Evolutionary conservation across 805 yeast genomes (phyloP).

Genomic region (Saturnispora serradocipensis): DNA sequence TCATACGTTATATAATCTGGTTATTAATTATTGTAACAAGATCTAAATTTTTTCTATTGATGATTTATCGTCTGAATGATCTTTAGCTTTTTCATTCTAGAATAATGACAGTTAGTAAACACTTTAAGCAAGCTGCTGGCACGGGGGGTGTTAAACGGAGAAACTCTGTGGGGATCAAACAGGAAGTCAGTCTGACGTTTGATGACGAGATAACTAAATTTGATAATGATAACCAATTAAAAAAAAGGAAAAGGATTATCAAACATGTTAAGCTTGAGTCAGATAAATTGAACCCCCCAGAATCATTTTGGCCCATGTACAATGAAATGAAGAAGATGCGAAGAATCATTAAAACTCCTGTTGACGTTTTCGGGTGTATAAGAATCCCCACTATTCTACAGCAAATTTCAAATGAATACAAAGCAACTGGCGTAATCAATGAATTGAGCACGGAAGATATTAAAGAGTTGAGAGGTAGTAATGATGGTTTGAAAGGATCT

Average conservation of each 20-base stretch:
- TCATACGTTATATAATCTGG: neutral
- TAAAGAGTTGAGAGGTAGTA: neutral
- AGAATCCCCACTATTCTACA: conserved; percentile 39
- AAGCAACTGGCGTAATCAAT: conserved; percentile 3
- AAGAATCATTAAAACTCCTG: conserved; percentile 61
- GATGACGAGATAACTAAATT: conserved; percentile 3
- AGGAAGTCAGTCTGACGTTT: neutral
- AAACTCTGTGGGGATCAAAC: neutral
- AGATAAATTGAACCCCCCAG: conserved; percentile 12
- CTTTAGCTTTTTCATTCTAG: neutral
- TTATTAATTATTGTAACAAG: neutral
- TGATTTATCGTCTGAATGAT: neutral
- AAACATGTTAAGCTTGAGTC: conserved; percentile 9
- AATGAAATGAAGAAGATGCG: conserved; percentile 61
- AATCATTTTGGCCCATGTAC: conserved; percentile 46
- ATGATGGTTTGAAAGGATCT: neutral
- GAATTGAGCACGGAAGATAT: conserved; percentile 7
- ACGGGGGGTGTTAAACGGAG: neutral
- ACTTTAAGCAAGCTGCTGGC: conserved; percentile 3
- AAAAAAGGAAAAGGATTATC: conserved; percentile 1
- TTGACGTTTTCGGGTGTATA: conserved; percentile 83
- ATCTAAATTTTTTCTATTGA: neutral
- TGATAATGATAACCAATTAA: conserved; percentile 6
- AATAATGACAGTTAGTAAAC: conserved; percentile 11
- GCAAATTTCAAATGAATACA: conserved; percentile 16